Base-by-base conservation (phyloP, 2,329 filamentous ascomycete genomes). In the Fusarium penzigii region DNA sequence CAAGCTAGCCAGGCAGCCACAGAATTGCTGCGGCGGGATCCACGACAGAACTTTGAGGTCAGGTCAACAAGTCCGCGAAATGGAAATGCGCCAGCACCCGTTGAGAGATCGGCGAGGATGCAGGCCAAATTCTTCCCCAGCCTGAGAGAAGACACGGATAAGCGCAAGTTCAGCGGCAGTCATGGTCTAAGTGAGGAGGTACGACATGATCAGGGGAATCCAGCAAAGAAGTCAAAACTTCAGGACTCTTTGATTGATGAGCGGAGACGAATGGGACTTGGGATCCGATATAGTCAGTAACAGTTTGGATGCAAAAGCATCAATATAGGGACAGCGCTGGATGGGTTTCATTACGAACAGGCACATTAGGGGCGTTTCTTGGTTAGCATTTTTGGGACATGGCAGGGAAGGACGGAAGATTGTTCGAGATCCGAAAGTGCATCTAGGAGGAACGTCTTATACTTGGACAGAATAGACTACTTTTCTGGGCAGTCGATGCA, bases 1-100 rank as follows among this genome's bases (percentile, higher is more conserved):
- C 88, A 90, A 64, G 90, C 90, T 9, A 92, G 87, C 64, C 88
- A 89, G 57, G 84, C 85, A 42, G 90, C 91, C 2, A 86, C 87
- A 2, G 86, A 85, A 59, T 85, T 93, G 84, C 78, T 90, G 56
- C 86, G 87, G 14, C 79, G 83, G 38, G 78, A 83, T 46, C 72
- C 79, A 2, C 73, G 78, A 10, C 74, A 78, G 65, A 81, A 78
- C 56, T 80, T 82, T 20, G 81, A 82, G 3, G 75, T 73, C 1
- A 72, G 70, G 53, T 75, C 78, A 1, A 68, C 68, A 2, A 73
- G 67, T 7, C 77, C 74, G 13, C 70, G 75, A 25, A 76, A 79
- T 42, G 75, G 58, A 36, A 36, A 36, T 16, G 77, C 76, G 9
- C 76, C 78, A 2, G 68, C 68, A 2, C 72, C 76, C 13, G 67